phyloP scores from a whole-genome alignment of 1,284 basidiomycete genomes.

The Omphalotus olearius region DNA sequence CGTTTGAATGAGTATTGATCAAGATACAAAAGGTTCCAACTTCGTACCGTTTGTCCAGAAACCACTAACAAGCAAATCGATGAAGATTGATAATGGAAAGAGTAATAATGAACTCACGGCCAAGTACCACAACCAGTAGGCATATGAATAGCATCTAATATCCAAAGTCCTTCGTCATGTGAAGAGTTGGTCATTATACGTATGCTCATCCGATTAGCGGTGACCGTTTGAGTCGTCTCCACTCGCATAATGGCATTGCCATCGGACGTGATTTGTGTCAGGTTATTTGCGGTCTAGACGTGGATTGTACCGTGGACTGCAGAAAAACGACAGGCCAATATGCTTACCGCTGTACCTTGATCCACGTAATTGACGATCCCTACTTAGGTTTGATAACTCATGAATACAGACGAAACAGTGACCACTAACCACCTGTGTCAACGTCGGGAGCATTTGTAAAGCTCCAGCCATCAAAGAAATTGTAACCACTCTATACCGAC shows the following conservation, averaged over 20 bases:
- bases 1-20: too few species aligned
- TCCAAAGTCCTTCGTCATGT: conserved; percentile 67
- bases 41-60: conserved; percentile 54
- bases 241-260: conserved; percentile 83
- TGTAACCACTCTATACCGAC: conserved; percentile 44
- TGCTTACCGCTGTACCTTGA: conserved; percentile 48
- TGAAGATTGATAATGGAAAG: neutral
- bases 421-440: conserved; percentile 34
- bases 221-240: conserved; percentile 72
- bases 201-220: conserved; percentile 65
- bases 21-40: conserved; percentile 23
- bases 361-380: conserved; percentile 52
- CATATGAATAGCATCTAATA: conserved; percentile 88
- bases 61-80: conserved; percentile 28
- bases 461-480: conserved; percentile 79
- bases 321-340: neutral
- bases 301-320: neutral
- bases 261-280: conserved; percentile 56
- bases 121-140: conserved; percentile 87
- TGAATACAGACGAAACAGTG: neutral
- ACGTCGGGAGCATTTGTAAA: conserved; percentile 75
- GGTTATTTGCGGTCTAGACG: conserved; percentile 42
- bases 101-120: conserved; percentile 45
- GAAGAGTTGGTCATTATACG: conserved; percentile 65
- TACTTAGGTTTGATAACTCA: conserved; percentile 5